These are phyloP conservation scores for Colletotrichum trifolii DNA, from an alignment of 2,329 filamentous ascomycete species.

Conservation along the genomic window DNA sequence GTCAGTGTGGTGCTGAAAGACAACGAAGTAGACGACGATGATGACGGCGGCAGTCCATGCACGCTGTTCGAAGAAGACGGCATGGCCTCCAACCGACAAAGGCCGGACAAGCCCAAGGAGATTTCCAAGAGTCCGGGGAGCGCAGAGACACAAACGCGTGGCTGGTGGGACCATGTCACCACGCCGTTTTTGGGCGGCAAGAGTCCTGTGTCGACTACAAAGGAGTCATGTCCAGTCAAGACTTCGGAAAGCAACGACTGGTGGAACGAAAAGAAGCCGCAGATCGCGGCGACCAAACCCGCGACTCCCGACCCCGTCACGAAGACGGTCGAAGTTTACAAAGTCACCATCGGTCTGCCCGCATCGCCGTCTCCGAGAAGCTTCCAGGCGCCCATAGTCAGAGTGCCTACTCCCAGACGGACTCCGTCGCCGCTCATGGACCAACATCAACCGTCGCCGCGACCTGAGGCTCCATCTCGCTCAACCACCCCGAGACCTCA, in stretches of 20 bases:
- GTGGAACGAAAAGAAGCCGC: conserved; percentile 47
- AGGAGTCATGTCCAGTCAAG: conserved; percentile 41
- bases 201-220: conserved; percentile 30
- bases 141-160: conserved; percentile 68
- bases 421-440: conserved; percentile 44
- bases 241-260: conserved; percentile 47
- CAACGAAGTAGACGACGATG: conserved; percentile 60
- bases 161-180: conserved; percentile 83
- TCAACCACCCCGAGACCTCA: conserved; percentile 36
- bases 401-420: conserved; percentile 49
- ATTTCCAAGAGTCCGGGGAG: conserved; percentile 56
- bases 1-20: conserved; percentile 43
- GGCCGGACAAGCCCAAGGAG: conserved; percentile 52
- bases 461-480: conserved; percentile 40
- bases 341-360: conserved; percentile 29
- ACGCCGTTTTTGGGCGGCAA: conserved; percentile 71
- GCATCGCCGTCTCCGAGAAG: conserved; percentile 35
- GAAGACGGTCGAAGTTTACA: conserved; percentile 13
- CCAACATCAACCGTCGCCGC: conserved; percentile 36
- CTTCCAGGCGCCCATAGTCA: conserved; percentile 47
- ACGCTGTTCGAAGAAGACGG: conserved; percentile 80
- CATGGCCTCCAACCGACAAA: conserved; percentile 50
- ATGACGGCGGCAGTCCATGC: conserved; percentile 66
- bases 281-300: conserved; percentile 3
- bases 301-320: background rate